These are phyloP conservation scores for Plicaturopsis crispa DNA, from an alignment of 768 basidiomycete species.

Conservation along the genomic window DNA sequence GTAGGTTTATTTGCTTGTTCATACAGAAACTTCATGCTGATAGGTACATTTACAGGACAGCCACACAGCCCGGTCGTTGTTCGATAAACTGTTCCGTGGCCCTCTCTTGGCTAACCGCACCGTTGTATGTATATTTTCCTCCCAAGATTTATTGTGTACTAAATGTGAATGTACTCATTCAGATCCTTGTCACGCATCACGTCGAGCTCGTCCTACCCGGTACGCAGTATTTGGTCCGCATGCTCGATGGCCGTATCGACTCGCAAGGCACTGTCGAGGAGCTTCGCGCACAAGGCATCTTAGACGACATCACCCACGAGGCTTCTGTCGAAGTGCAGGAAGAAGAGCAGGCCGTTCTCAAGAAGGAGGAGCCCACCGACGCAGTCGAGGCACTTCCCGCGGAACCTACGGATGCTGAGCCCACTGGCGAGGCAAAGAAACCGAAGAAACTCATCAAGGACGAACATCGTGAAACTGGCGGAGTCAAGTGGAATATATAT, in stretches of 20 bases:
- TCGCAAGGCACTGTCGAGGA: constrained; percentile 64
- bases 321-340: constrained; percentile 41
- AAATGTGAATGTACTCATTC: not conserved
- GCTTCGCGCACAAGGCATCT: constrained; percentile 48
- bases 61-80: constrained; percentile 57
- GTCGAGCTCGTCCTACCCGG: constrained; percentile 76
- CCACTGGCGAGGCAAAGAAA: constrained; percentile 18
- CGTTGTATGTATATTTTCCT: constrained; percentile 33
- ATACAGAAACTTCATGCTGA: not conserved
- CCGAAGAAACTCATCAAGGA: constrained; percentile 35
- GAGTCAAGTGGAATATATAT: constrained; percentile 32
- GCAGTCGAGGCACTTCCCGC: constrained; percentile 7
- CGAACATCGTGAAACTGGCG: constrained; percentile 37
- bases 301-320: constrained; percentile 54
- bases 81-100: constrained; percentile 58
- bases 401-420: not conserved
- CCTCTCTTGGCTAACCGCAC: constrained; percentile 62
- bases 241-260: constrained; percentile 79
- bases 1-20: constrained; percentile 29
- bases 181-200: constrained; percentile 71
- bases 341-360: constrained; percentile 29
- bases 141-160: not conserved
- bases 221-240: constrained; percentile 64
- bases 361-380: no score
- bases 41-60: constrained; percentile 40